A percentile compares a stretch with the other conserved stretches of the same genome.
Evolutionary conservation across 352 stramenopile species (phyloP).

Genomic region (Albugo laibachii): DNA sequence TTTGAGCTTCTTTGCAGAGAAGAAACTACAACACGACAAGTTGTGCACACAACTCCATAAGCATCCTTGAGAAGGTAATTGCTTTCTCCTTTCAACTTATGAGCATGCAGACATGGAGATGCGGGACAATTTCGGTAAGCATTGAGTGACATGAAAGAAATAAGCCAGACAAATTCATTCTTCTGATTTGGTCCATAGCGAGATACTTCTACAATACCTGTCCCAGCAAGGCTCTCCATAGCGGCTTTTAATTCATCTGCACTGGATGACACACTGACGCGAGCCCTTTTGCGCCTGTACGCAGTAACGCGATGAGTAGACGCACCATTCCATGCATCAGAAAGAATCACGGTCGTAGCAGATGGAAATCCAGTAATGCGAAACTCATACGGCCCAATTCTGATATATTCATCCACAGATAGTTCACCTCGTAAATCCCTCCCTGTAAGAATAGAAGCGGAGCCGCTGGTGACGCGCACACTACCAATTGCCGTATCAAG

Average conservation of each 20-base stretch:
- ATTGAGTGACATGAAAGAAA: conserved; percentile 50
- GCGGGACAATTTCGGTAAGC: conserved; percentile 20
- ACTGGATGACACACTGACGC: conserved; percentile 23
- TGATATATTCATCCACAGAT: conserved; percentile 23
- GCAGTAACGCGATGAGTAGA: conserved; percentile 28
- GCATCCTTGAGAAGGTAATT: conserved; percentile 18
- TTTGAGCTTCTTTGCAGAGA: conserved; percentile 11
- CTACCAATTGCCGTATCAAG: conserved; percentile 46
- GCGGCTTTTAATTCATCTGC: conserved; percentile 23
- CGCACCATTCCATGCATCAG: conserved; percentile 17
- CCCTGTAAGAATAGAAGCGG: conserved; percentile 15
- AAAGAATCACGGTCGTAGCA: conserved; percentile 15
- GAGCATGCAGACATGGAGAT: conserved; percentile 33
- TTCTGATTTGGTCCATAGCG: conserved; percentile 25
- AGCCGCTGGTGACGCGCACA: conserved; percentile 22
- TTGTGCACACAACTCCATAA: conserved; percentile 18
- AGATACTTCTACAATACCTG: conserved; percentile 32
- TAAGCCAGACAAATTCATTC: conserved; percentile 42
- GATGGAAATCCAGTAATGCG: conserved; percentile 13
- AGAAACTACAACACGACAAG: conserved; percentile 19
- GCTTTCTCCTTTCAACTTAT: conserved; percentile 20
- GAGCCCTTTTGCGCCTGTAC: conserved; percentile 48
- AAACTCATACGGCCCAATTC: conserved; percentile 31
- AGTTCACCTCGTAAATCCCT: conserved; percentile 20
- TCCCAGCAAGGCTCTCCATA: conserved; percentile 21